Base-by-base conservation (phyloP, 805 yeast species). In the Teunomyces cretensis region DNA sequence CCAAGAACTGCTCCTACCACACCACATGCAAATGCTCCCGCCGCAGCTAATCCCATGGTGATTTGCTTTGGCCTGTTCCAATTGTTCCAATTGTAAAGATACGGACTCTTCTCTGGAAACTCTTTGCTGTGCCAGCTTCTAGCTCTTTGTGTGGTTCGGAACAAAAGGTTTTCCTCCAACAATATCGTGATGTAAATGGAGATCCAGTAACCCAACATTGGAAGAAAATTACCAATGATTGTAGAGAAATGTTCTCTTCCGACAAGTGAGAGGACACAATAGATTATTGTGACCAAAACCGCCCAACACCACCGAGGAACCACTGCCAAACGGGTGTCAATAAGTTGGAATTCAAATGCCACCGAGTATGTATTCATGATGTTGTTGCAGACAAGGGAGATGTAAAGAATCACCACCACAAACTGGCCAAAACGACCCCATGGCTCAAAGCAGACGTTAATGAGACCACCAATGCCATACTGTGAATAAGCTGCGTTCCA, bases 191-290 rank as follows among this genome's bases (percentile, higher is more conserved):
- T 79, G 62, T 88, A 89, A 68, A 88, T 86, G 46, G 91, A 80
- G 45, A 87, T 79, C 96, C 96, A 88, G 66, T 88, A 88, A 1
- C 96, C 96, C 47, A 88, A 78, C 96, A 88, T 88, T 8, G 96
- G 96, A 56, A 88, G 69, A 65, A 88, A 88, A 57, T 88, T 88
- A 9, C 88, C 81, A 53, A 88, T 68, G 48, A 89, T 87, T 2
- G 80, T 73, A 45, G 88, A 73, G 60, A 89, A 85, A 54, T 83
- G 82, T 58, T 84, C 68, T 54, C 85, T 75, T 9, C 96, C 96
- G 16, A 79, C 91, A 47, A 88, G 66, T 1, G 96, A 83, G 60
- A 88, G 78, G 3, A 84, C 80, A 49, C 86, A 69, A 56, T 83
- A 86, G 16, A 86, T 67, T 1, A 72, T 76, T 11, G 89, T 84